Base-by-base conservation (phyloP, 75 land plant species). In the Azolla pinnata region DNA sequence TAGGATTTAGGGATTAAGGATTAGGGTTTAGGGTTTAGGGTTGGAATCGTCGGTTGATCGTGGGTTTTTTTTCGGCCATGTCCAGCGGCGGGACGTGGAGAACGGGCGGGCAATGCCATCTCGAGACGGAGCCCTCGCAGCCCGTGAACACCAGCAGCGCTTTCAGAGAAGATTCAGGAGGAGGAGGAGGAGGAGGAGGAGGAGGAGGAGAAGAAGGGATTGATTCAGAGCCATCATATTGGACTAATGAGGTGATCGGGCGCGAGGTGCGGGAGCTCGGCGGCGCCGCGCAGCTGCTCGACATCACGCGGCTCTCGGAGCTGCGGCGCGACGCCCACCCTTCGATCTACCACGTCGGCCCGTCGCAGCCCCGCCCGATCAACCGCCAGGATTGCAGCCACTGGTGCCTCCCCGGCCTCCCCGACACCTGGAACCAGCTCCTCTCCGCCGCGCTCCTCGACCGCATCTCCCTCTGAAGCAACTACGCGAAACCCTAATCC, bases 351-450 rank as follows among this genome's bases (percentile, higher is more conserved):
- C 57, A 67, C 1, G 58, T 53, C 14, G 74, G 60, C 31, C 69
- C 69, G 21, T 79, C 28, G 47, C 63, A 75, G 12, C 51, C 42
- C 57, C 72, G 77, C 45, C 14, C 62, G 52, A 51, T 68, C 24
- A 70, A 67, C 46, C 81, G 84, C 1, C 74, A 73, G 17, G 90
- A 92, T 50, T 92, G 97, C 57, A 88, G 95, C 73, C 96, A 92
- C 53, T 92, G 90, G 82, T 88, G 97, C 71, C 74, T 92, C 18
- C 96, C 97, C 2, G 97, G 97, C 0, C 61, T 85, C 32, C 96
- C 97, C 8, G 97, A 92, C 49, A 83, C 96, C 0, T 92, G 97
- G 97, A 88, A 88, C 59, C 74, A 76, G 44, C 80, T 85, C 14
- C 65, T 92, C n/a, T 81, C 70, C 51, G 75, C 78, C 58, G 67